A percentile compares a stretch with the other conserved stretches of the same genome.
phyloP scores from a whole-genome alignment of 2,329 filamentous ascomycete species.

The Ophiostoma perfectum region DNA sequence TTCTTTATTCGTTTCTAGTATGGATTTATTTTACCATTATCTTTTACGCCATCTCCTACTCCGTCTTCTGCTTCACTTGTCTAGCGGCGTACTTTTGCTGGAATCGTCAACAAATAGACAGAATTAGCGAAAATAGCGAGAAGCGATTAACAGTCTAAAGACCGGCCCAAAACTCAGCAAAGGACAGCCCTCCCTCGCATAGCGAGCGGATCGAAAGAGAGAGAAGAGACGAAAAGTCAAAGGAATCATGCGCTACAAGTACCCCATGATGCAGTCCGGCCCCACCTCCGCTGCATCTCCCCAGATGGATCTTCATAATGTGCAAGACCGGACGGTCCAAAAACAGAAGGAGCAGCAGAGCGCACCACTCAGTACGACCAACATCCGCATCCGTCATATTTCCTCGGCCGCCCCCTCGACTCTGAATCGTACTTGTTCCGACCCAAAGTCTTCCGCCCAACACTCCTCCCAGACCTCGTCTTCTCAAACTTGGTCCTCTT shows the following conservation, averaged over 20 bases:
- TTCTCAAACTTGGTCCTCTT: not conserved
- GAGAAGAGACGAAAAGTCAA: not conserved
- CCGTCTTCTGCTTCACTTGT: not conserved
- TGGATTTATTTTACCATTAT: not conserved
- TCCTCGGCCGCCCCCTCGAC: not conserved
- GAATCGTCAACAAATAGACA: not conserved
- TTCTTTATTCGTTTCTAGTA: not conserved
- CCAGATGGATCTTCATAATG: constrained; percentile 13
- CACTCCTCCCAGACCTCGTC: not conserved
- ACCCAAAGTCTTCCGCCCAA: too few species aligned
- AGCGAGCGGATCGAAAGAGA: not conserved
- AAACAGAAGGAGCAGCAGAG: not conserved
- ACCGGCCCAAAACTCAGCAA: not conserved
- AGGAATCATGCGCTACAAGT: not conserved
- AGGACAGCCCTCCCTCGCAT: not conserved
- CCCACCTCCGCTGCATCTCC: constrained; percentile 15
- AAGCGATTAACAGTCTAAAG: not conserved
- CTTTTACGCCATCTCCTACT: not conserved
- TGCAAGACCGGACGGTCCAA: not conserved
- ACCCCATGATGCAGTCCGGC: constrained; percentile 16
- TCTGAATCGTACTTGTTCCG: not conserved
- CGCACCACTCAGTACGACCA: not conserved
- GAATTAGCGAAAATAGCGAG: too few species aligned
- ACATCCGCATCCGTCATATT: constrained; percentile 8
- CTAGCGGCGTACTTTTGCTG: not conserved